Base-by-base conservation (phyloP, 2,329 filamentous ascomycete genomes). In the Trichoderma simmonsii region DNA sequence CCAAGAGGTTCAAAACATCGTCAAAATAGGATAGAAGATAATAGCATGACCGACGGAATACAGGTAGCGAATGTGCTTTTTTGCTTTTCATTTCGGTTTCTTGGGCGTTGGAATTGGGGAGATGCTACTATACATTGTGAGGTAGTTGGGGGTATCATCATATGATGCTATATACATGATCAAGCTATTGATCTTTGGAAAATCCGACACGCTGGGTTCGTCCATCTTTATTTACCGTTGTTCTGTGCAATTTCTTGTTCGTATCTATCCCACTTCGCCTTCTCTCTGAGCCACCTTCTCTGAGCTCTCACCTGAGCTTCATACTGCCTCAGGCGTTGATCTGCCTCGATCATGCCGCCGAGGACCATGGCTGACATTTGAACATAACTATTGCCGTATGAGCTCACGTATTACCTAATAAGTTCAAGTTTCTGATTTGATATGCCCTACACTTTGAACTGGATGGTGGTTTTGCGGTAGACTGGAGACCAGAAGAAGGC, bases 311-410 rank as follows among this genome's bases (percentile, higher is more conserved):
- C 83, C 59, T 84, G 83, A 14, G 89, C 84, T 80, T 94, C 92
- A 76, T 92, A 93, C 72, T 86, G 83, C 67, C 91, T 86, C 76
- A 95, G 84, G 64, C 90, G 86, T 71, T 85, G 82, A 78, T 95
- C 93, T 3, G 92, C 93, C 83, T 94, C 91, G 69, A 95, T 86
- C 86, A 93, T 92, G 77, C 89, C 87, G 57, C 93, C 93, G 39
- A 93, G 78, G n/a, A 92, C 90, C 92, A 95, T 95, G 73, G 90
- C 91, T n/a, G 91, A 93, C 91, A 94, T 93, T 80, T 94, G 92
- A 18, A 95, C 84, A 78, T 93, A 95, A 34, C 93, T 95, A 77
- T 66, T 65, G 36, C 11, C 26, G 11, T 54, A 39, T 67, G 30
- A 51, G 68, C 39, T 32, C 57, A 7, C 26, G 59, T 2, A 15